These are phyloP conservation scores for Stropharia rugosoannulata DNA, from an alignment of 768 basidiomycete genomes.

Conservation along the genomic window DNA sequence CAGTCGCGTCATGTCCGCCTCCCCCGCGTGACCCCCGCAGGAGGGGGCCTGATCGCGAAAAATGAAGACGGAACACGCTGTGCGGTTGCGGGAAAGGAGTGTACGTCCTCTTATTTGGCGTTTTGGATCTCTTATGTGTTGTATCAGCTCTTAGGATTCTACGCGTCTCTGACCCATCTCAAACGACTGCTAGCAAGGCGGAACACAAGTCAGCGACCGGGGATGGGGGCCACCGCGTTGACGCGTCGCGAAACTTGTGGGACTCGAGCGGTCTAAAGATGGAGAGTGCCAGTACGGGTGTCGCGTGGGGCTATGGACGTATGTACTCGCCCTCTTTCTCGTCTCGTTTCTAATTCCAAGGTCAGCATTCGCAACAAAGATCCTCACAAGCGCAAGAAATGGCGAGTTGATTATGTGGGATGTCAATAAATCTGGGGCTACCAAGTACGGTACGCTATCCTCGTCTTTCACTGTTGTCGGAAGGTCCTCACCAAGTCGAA, in stretches of 20 bases:
- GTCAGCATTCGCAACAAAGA: conserved; percentile 69
- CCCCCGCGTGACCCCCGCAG: conserved; percentile 54
- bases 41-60: conserved; percentile 67
- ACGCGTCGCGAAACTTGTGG: conserved; percentile 76
- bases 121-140: background rate
- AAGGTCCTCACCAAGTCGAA: conserved; percentile 21
- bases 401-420: conserved; percentile 88
- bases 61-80: conserved; percentile 66
- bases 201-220: conserved; percentile 57
- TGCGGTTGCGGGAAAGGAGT: conserved; percentile 79
- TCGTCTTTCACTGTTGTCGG: background rate
- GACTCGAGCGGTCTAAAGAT: conserved; percentile 75
- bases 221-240: conserved; percentile 64
- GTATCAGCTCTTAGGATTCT: conserved; percentile 57
- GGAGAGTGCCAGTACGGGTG: conserved; percentile 75
- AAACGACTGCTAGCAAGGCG: conserved; percentile 21
- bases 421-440: conserved; percentile 58
- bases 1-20: conserved; percentile 55
- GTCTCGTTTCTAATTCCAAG: conserved; percentile 11
- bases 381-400: conserved; percentile 77
- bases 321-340: conserved; percentile 20
- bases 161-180: conserved; percentile 50
- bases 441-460: conserved; percentile 62
- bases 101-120: conserved; percentile 35
- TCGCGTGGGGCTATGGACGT: conserved; percentile 79